Evolutionary conservation across 108 stramenopile species (phyloP).

Genomic region (Conticribra guillardii): DNA sequence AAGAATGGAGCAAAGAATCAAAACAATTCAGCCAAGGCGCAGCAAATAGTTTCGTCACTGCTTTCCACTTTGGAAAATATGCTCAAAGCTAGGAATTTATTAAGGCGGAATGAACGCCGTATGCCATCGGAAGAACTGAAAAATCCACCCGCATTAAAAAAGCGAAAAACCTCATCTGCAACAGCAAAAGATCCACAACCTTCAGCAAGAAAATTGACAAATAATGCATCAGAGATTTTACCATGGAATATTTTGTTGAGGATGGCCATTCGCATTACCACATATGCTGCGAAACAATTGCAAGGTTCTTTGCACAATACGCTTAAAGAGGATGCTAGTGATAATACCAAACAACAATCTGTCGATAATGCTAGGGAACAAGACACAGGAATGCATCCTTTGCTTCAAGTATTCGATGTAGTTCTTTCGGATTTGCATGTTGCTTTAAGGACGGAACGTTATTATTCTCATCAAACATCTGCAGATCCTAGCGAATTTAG

Average conservation of each 20-base stretch:
- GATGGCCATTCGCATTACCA: slow-evolving; percentile 34
- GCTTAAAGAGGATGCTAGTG: no score
- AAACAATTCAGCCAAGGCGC: no score
- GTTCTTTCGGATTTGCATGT: slow-evolving; percentile 26
- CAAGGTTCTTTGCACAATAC: no score
- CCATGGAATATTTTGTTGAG: slow-evolving; percentile 48
- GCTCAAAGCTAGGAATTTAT: no score
- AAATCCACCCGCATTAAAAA: background rate
- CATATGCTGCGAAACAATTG: slow-evolving; percentile 21
- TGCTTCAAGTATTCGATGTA: slow-evolving; percentile 28
- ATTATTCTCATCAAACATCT: no score
- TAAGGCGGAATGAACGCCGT: no score
- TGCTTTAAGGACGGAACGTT: slow-evolving; percentile 11
- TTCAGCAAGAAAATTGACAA: background rate
- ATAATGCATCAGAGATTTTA: slow-evolving; percentile 5
- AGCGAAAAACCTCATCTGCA: background rate
- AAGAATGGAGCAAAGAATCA: no score
- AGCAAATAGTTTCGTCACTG: no score
- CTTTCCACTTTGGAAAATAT: no score
- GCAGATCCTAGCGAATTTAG: background rate
- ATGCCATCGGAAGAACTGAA: background rate
- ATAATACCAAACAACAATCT: no score
- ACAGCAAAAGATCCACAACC: background rate
- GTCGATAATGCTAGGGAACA: background rate
- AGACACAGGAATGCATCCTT: slow-evolving; percentile 15